Conservation (phyloP, 2,329 filamentous ascomycete genomes). For the Trichoderma citrinoviride region DNA sequence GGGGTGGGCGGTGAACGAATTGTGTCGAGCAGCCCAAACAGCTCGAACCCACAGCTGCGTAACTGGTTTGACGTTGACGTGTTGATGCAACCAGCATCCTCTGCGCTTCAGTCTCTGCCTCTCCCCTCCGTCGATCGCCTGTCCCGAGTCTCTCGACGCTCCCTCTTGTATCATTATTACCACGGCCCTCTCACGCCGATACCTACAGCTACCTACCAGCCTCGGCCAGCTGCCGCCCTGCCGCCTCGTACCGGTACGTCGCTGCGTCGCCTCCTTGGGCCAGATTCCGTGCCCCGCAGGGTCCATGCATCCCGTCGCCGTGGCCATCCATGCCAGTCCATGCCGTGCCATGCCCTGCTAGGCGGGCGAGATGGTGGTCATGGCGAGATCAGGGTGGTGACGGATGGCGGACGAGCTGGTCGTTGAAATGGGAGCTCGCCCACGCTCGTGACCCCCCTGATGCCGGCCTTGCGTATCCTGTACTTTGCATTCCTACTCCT, state of each 20-base stretch:
- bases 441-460: slow-evolving; percentile 19
- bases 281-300: slow-evolving; percentile 16
- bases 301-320: slow-evolving; percentile 13
- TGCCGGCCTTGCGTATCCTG: background rate
- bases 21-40: background rate
- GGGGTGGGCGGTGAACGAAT: slow-evolving; percentile 21
- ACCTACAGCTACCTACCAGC: background rate
- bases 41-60: slow-evolving; percentile 14
- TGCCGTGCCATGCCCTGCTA: too few species aligned
- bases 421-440: slow-evolving; percentile 8
- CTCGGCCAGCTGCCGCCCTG: background rate
- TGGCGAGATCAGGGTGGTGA: slow-evolving; percentile 6
- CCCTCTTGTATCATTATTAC: slow-evolving; percentile 13
- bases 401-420: background rate
- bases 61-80: slow-evolving; percentile 11
- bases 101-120: background rate
- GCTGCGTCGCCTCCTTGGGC: background rate
- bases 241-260: slow-evolving; percentile 14
- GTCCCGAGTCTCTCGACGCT: background rate
- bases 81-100: slow-evolving; percentile 11
- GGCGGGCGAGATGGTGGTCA: background rate
- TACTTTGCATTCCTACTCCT: slow-evolving; percentile 3
- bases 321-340: too few species aligned
- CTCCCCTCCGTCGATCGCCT: slow-evolving; percentile 11
- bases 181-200: background rate